Evolutionary conservation across 345 rosid genomes (phyloP), one percentile per base, ranked within the genome.

Genomic region (Lepidium sativum): DNA sequence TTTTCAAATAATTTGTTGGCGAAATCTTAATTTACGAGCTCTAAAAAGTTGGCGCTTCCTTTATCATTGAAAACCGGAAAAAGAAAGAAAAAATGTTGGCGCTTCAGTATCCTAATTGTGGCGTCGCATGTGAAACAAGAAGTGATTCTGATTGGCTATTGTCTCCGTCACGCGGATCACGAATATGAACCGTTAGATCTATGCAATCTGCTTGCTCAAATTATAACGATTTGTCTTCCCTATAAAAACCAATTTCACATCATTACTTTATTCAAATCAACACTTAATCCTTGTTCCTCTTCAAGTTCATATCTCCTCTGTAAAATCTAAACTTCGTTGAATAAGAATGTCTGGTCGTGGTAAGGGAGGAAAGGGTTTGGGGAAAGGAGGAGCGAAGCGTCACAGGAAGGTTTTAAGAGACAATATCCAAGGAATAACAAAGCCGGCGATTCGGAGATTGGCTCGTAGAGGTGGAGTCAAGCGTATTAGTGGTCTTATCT

Each of bases 391-490:
- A 57, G 78, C 78, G 0, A 74, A 74, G 66, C 74, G 78, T 25
- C 78, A 74, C 74, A 74, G 78, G 74, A 74, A 74, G 60, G 78
- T 74, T 41, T 31, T 74, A 9, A 68, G 78, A 51, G 78, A 74
- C 25, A 74, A 74, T 56, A 74, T 74, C 69, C 78, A 74, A 8
- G 78, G 78, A 54, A 74, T 74, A 62, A 74, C 78, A 25, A 74
- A 74, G 67, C 78, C 80, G 2, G 80, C 80, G 48, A 77, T 77
- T 1, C 56, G 84, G 7, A 75, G 82, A 0, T 32, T 80, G 49
- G 84, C 82, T 14, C 78, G 82, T 10, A 71, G 82, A 45, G 84
- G 80, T 11, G 82, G 84, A 3, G 84, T 80, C 16, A 80, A 80
- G 78, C 75, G 82, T 29, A 80, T 80, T 57, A 80, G 82, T 41